Base-by-base conservation (phyloP, 768 basidiomycete species). In the Calocera viscosa region DNA sequence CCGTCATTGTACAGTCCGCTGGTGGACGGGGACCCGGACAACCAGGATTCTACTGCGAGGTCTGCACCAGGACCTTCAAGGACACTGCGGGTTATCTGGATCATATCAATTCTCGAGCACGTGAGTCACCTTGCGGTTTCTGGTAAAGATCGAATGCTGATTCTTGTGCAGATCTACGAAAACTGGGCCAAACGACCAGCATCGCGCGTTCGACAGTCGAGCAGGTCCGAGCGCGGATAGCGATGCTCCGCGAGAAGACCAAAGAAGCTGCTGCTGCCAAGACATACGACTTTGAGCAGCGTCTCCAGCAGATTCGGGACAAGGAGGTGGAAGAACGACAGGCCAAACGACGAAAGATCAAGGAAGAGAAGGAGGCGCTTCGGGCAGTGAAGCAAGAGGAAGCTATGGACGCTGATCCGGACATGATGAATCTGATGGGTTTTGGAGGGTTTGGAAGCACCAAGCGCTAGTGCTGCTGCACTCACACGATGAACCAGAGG, bases 41-140 rank as follows among this genome's bases (percentile, higher is more conserved):
- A 69, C 93, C 94, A 26, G 94, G 94, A 0, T 99, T 96, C 78
- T 89, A 84, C 76, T 99, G 96, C 73, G 94, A 95, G 73, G 78
- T 88, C 10, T 99, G 96, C 75, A 88, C 84, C 71, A 81, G 92
- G 71, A 95, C 89, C 17, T 90, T 92, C 78, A 96, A 95, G 76
- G 96, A 99, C 73, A 92, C 86, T 64, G 82, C 86, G n/a, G 90
- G 86, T 11, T 98, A 98, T 75, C 79, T 99, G 60, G 94, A 97
- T 74, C 96, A 99, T 73, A 84, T 99, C 66, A 99, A 99, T 77
- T 87, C 92, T 68, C 83, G 94, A 80, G 85, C 85, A 65, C 95
- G 95, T 97, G 75, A 72, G 93, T 84, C 30, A 34, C 49, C 12
- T 41, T 63, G 40, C n/a, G 16, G 30, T 34, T 1, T 60, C 38